phyloP scores from a whole-genome alignment of 2,329 filamentous ascomycete species.

The Malbranchea cinnamomea region DNA sequence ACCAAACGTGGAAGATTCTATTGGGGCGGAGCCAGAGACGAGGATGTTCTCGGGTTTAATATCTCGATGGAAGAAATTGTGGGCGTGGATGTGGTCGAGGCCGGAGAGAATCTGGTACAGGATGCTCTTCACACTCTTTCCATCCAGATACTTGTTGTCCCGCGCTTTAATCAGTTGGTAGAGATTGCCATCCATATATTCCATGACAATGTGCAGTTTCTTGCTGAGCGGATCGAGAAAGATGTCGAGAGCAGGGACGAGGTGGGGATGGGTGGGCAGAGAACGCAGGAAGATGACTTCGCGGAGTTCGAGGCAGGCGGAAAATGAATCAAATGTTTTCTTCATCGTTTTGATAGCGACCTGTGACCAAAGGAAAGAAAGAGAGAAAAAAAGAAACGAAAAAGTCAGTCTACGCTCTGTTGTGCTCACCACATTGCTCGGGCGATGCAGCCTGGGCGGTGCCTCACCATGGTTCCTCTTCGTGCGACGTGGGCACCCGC shows the following conservation, averaged over 20 bases:
- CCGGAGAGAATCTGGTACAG: constrained; percentile 93
- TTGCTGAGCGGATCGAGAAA: constrained; percentile 93
- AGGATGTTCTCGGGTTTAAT: constrained; percentile 99
- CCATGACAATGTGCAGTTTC: constrained; percentile 96
- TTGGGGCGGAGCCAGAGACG: constrained; percentile 75
- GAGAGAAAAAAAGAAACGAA: neutral
- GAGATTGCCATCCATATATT: constrained; percentile 98
- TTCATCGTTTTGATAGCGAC: constrained; percentile 99
- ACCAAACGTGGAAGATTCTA: constrained; percentile 77
- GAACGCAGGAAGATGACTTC: constrained; percentile 95
- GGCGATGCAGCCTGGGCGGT: constrained; percentile 3
- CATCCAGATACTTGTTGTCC: constrained; percentile 87
- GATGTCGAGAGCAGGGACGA: constrained; percentile 95
- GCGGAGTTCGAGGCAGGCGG: constrained; percentile 77
- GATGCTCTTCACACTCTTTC: constrained; percentile 89
- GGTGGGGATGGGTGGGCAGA: constrained; percentile 71
- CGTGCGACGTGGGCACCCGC: constrained; percentile 80
- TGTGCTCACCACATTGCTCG: too few species aligned
- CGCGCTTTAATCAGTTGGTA: constrained; percentile 98
- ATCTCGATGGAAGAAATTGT: constrained; percentile 96
- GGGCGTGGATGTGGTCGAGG: constrained; percentile 90
- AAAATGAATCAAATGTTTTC: constrained; percentile 91
- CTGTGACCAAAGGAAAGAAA: constrained; percentile 33
- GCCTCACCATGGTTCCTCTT: constrained; percentile 76
- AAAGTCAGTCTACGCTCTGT: neutral